Base-by-base conservation (phyloP, 78 protist genomes). In the Dictyostelium intermedium region DNA sequence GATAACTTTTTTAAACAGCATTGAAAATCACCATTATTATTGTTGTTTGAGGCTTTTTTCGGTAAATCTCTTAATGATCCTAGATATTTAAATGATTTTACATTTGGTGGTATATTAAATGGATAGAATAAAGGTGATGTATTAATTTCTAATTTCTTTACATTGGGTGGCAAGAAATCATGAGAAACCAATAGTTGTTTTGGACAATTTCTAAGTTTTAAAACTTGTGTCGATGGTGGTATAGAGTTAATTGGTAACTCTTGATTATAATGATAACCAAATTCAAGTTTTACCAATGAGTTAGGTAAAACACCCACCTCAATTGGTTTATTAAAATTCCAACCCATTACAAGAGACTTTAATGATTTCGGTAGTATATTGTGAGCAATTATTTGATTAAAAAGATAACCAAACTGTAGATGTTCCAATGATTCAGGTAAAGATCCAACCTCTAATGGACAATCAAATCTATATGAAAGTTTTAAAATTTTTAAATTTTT, bases 11-110 rank as follows among this genome's bases (percentile, higher is more conserved):
- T 66, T 66, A 66, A 66, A 66, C 20, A 14, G 20, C 66, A 56
- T 14, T 2, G 6, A 50, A 13, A n/a, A n/a, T n/a, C 43, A 39
- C 43, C 43, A 39, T 39, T 39, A 11, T 13, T 63, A 63, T 23
- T 10, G 1, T 3, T 63, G 25, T 63, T 27, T 10, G 7, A 25
- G 23, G 3, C 10, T 63, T 0, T 25, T 25, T 63, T 23, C 25
- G 74, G 74, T 66, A 66, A 66, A 66, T 66, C 74, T 27, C 74
- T 66, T 66, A 66, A 11, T 66, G 74, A 66, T 3, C 74, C 74
- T 66, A 66, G 27, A 66, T 66, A 66, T 66, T 66, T 66, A 30
- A 66, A 66, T 10, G 32, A 27, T 66, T 7, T 30, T 23, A 66
- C 74, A 66, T 27, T 27, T 66, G 74, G 0, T 25, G 74, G 74